phyloP scores from a whole-genome alignment of 495 filamentous ascomycete species.

The Patellaria atrata region DNA sequence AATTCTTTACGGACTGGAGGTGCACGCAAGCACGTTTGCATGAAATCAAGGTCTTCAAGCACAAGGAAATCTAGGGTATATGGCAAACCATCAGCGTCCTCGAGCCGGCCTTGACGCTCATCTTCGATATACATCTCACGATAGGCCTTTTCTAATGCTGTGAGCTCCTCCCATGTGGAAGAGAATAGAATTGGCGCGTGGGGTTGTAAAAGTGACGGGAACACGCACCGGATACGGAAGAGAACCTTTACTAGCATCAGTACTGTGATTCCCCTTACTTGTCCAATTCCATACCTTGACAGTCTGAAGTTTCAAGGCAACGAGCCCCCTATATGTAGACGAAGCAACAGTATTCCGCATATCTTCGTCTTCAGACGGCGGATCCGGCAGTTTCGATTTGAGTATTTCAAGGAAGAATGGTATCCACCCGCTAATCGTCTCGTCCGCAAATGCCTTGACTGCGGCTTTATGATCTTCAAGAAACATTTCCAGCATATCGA shows the following conservation, averaged over 20 bases:
- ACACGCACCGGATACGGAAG: constrained; percentile 75
- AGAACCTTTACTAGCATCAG: constrained; percentile 45
- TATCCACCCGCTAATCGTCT: constrained; percentile 65
- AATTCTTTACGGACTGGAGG: constrained; percentile 75
- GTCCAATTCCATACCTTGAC: constrained; percentile 69
- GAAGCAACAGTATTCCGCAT: constrained; percentile 30
- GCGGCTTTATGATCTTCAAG: constrained; percentile 75
- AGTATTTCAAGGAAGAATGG: constrained; percentile 70
- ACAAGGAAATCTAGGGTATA: constrained; percentile 91
- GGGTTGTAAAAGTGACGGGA: constrained; percentile 62
- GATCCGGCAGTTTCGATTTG: constrained; percentile 52
- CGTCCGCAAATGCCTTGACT: constrained; percentile 78
- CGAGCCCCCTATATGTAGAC: constrained; percentile 50
- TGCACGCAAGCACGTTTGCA: constrained; percentile 73
- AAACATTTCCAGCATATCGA: constrained; percentile 91
- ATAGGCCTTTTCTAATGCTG: constrained; percentile 53
- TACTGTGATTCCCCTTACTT: too few relatives aligned
- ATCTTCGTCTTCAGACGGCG: constrained; percentile 43
- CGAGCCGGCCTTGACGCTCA: constrained; percentile 71
- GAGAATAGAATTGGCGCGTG: constrained; percentile 70
- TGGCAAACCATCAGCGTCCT: constrained; percentile 82
- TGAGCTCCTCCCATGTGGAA: constrained; percentile 74
- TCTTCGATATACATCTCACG: constrained; percentile 70
- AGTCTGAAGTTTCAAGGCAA: constrained; percentile 77
- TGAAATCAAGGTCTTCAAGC: constrained; percentile 83